Conservation (phyloP, 495 filamentous ascomycete species). For the Neurospora pannonica region DNA sequence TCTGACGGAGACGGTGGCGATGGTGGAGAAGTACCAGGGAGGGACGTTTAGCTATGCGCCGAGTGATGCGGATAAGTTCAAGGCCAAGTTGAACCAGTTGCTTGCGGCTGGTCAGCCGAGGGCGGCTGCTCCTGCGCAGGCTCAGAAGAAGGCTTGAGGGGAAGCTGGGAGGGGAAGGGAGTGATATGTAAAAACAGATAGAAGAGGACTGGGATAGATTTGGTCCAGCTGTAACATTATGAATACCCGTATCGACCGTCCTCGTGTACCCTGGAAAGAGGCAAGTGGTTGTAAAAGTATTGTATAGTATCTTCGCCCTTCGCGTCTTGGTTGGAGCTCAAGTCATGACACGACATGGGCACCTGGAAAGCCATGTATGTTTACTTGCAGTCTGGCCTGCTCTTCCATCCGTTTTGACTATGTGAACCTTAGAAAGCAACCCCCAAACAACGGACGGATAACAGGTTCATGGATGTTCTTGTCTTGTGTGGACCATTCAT, state of each 20-base stretch:
- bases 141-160: conserved; percentile 7
- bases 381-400: neutral
- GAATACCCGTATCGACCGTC: neutral
- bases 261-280: neutral
- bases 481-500: neutral
- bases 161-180: neutral
- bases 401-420: neutral
- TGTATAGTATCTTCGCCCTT: neutral
- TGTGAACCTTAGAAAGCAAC: neutral
- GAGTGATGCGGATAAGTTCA: conserved; percentile 12
- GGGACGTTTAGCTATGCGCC: conserved; percentile 16
- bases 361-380: neutral
- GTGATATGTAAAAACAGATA: neutral
- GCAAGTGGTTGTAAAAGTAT: neutral
- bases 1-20: conserved; percentile 19
- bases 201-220: neutral
- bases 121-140: conserved; percentile 1
- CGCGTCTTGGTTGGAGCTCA: neutral
- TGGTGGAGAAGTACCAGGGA: conserved; percentile 25
- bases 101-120: conserved; percentile 10
- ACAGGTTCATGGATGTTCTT: neutral
- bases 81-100: conserved; percentile 16
- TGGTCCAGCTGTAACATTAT: neutral
- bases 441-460: neutral
- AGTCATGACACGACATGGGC: neutral